Conservation (phyloP, 2,329 filamentous ascomycete species). For the Xylariaceae sp. region DNA sequence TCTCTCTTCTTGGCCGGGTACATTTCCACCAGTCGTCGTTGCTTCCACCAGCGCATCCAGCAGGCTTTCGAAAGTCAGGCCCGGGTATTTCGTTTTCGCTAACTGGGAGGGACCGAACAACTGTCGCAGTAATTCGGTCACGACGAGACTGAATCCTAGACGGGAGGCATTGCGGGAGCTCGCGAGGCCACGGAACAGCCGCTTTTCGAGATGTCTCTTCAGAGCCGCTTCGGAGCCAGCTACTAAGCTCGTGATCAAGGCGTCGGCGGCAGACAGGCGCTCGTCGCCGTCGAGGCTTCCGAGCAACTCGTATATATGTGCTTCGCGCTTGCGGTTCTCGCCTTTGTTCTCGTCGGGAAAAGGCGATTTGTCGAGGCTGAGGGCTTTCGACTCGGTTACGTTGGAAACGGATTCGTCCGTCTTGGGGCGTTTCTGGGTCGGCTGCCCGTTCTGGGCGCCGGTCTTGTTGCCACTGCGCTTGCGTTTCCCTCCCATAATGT, state of each 20-base stretch:
- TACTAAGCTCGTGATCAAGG: slow-evolving; percentile 52
- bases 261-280: slow-evolving; percentile 53
- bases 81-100: slow-evolving; percentile 43
- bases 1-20: slow-evolving; percentile 68
- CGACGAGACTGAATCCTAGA: slow-evolving; percentile 80
- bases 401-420: slow-evolving; percentile 24
- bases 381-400: slow-evolving; percentile 16
- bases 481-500: slow-evolving; percentile 38
- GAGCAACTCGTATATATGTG: slow-evolving; percentile 54
- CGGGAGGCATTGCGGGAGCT: slow-evolving; percentile 86
- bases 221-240: slow-evolving; percentile 48
- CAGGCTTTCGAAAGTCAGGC: slow-evolving; percentile 51
- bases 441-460: slow-evolving; percentile 23
- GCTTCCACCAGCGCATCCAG: slow-evolving; percentile 50
- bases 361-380: slow-evolving; percentile 36
- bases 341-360: slow-evolving; percentile 49
- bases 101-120: slow-evolving; percentile 52
- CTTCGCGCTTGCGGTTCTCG: slow-evolving; percentile 54
- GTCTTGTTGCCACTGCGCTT: slow-evolving; percentile 35
- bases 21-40: slow-evolving; percentile 48
- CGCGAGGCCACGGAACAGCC: slow-evolving; percentile 80
- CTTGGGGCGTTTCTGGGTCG: slow-evolving; percentile 35
- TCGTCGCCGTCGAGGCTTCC: slow-evolving; percentile 53
- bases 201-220: slow-evolving; percentile 55
- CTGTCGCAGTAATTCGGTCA: slow-evolving; percentile 74